phyloP scores from a whole-genome alignment of 2,329 filamentous ascomycete species.

The Aspergillus sp. region DNA sequence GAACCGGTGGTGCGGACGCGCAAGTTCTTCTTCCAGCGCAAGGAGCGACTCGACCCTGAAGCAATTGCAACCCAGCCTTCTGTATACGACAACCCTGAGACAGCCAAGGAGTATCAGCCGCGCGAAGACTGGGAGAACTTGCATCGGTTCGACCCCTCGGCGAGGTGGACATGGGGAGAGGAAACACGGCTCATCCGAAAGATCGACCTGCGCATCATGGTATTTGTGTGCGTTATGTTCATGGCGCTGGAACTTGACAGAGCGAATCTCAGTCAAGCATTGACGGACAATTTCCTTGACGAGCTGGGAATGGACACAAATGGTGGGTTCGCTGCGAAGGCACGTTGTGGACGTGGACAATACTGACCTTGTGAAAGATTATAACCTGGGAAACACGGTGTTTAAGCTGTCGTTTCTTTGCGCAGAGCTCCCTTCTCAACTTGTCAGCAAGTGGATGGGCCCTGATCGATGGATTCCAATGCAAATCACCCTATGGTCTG shows the following conservation, averaged over 20 bases:
- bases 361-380: constrained; percentile 47
- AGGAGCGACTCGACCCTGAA: constrained; percentile 20
- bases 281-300: constrained; percentile 50
- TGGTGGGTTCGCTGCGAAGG: background rate
- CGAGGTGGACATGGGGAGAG: constrained; percentile 15
- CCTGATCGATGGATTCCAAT: constrained; percentile 63
- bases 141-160: constrained; percentile 14
- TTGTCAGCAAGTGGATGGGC: constrained; percentile 60
- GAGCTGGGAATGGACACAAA: constrained; percentile 32
- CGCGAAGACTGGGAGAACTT: constrained; percentile 28
- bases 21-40: constrained; percentile 31
- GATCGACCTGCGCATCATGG: constrained; percentile 14
- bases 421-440: constrained; percentile 61
- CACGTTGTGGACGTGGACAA: background rate
- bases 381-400: constrained; percentile 45
- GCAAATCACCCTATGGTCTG: constrained; percentile 58
- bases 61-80: constrained; percentile 41
- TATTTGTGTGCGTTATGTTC: constrained; percentile 15
- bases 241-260: constrained; percentile 55
- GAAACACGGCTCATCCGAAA: constrained; percentile 6
- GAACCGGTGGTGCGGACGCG: constrained; percentile 19
- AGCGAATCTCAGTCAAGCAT: constrained; percentile 57
- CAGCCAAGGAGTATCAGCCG: constrained; percentile 34
- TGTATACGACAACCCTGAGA: constrained; percentile 46
- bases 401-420: constrained; percentile 38